phyloP scores from a whole-genome alignment of 352 stramenopile species.

The Albugo laibachii region DNA sequence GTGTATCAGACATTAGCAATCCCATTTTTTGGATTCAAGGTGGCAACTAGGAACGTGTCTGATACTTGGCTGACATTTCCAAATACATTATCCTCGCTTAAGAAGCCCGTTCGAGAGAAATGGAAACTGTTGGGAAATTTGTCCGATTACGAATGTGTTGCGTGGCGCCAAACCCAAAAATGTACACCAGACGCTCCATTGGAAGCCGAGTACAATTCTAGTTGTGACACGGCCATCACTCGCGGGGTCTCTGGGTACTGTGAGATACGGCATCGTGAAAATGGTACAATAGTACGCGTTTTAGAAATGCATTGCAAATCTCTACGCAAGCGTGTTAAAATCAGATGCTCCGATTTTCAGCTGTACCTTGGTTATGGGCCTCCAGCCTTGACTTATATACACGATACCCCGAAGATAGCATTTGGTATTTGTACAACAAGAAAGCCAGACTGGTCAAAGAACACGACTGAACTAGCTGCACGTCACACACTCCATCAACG shows the following conservation, averaged over 20 bases:
- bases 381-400: not conserved
- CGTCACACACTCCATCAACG: not conserved
- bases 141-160: slow-evolving; percentile 1
- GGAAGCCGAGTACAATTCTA: not conserved
- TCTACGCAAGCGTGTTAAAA: slow-evolving; percentile 8
- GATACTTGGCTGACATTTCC: too few relatives aligned
- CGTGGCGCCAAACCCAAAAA: slow-evolving; percentile 5
- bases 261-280: slow-evolving; percentile 4
- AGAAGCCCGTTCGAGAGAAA: too few relatives aligned
- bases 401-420: not conserved
- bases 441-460: slow-evolving; percentile 7
- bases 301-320: slow-evolving; percentile 8
- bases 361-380: slow-evolving; percentile 3
- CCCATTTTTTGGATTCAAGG: too few relatives aligned
- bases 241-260: slow-evolving; percentile 7
- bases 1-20: too few relatives aligned
- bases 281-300: slow-evolving; percentile 1
- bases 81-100: too few relatives aligned
- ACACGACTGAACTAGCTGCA: slow-evolving; percentile 6
- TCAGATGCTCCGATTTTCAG: slow-evolving; percentile 12
- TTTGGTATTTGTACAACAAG: not conserved
- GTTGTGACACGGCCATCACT: slow-evolving; percentile 1
- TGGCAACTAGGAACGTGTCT: too few relatives aligned
- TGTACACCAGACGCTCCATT: slow-evolving; percentile 5
- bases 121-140: not conserved